Evolutionary conservation across 2,329 filamentous ascomycete species (phyloP), one percentile per base, ranked within the genome.

Genomic region (Fusarium kyushuense): DNA sequence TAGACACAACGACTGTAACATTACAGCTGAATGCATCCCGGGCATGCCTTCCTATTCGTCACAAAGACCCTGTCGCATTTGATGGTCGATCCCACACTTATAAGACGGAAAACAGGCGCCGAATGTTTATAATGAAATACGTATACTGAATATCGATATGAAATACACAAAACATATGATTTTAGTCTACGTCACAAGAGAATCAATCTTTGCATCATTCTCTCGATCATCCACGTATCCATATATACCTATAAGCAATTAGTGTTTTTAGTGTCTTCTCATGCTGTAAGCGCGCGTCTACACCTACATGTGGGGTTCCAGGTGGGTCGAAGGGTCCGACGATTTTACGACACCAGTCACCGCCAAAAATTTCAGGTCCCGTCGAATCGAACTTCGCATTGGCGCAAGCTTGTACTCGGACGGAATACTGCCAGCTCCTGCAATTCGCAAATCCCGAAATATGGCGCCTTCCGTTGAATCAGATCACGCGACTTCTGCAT

Each of bases 221-320:
- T 17, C 21, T 54, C 27, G 29, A 19, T 21, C 14, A 21, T 27
- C 10, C 14, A 21, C 21, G 16, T 32, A 17, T 23, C 21, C 23
- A 23, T 9, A 12, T 19, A 38, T 12, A 11, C 10, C 11, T 30
- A 19, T 13, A 53, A 23, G 12, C 17, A 10, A 14, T 19, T 46
- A 54, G 51, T 13, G 32, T 29, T 32, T 35, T n/a, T 38, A 38
- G 32, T 49, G 46, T 21, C 19, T 10, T 25, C 17, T 46, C 17
- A 19, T 58, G 62, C 55, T 72, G 53, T 64, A 76, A 76, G 74
- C 74, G 74, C 74, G 74, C 74, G 74, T 75, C 63, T 75, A 76
- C 42, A 19, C 29, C 13, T 53, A 10, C 41, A 52, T 60, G 56
- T 62, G 63, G 61, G 43, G 40, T 25, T 33, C 17, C 33, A 35